Evolutionary conservation across 2,329 filamentous ascomycete species (phyloP).

Genomic region (Trichoderma sp.): DNA sequence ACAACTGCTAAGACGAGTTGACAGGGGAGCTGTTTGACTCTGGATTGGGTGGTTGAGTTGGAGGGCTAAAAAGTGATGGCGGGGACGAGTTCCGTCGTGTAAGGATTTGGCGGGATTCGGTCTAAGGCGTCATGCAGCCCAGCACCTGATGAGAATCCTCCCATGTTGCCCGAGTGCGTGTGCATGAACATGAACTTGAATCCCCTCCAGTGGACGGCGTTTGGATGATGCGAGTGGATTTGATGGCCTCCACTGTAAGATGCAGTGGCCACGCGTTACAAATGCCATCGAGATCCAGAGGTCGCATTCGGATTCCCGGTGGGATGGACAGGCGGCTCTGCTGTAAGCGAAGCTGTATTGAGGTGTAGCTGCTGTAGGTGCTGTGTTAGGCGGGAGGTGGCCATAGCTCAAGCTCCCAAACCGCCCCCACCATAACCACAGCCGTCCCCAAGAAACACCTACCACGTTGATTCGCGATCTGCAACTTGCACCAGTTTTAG

Average conservation of each 20-base stretch:
- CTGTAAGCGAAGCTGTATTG: no score
- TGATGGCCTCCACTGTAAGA: not conserved
- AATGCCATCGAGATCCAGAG: not conserved
- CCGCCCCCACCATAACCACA: not conserved
- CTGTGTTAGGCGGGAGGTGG: not conserved
- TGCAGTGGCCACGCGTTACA: not conserved
- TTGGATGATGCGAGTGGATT: not conserved
- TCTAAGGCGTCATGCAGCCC: not conserved
- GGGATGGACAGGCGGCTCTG: not conserved
- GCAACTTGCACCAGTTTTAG: not conserved
- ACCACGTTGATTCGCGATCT: not conserved
- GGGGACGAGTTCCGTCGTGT: not conserved
- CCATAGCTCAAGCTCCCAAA: slow-evolving; percentile 16
- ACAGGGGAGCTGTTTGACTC: not conserved
- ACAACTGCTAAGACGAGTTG: not conserved
- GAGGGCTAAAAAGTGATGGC: not conserved
- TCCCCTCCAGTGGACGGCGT: no score
- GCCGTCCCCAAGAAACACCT: not conserved
- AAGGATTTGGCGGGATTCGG: not conserved
- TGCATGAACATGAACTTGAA: not conserved
- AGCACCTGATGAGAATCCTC: not conserved
- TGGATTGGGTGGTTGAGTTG: not conserved
- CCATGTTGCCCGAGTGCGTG: not conserved
- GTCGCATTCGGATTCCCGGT: not conserved
- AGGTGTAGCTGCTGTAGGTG: not conserved